Evolutionary conservation across 1,284 basidiomycete genomes (phyloP).

Genomic region (Malassezia pachydermatis): DNA sequence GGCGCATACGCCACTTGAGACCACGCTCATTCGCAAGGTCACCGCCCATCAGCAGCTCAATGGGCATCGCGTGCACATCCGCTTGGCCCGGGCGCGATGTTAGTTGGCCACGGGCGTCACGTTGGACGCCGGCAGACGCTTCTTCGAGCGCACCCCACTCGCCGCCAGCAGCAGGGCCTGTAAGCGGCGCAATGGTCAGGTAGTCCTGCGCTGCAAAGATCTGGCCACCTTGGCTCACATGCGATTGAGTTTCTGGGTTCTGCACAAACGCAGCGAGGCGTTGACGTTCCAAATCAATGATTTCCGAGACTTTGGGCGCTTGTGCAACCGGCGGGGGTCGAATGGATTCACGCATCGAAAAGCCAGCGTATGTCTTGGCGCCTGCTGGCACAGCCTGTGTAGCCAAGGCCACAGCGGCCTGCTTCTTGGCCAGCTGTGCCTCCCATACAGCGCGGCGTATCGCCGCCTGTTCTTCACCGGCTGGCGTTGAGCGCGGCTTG

Average conservation of each 20-base stretch:
- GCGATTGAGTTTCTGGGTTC: conserved; percentile 21
- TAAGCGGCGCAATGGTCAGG: conserved; percentile 34
- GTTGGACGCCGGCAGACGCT: neutral
- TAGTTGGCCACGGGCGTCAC: conserved; percentile 19
- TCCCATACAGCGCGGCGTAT: conserved; percentile 19
- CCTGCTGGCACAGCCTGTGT: conserved; percentile 18
- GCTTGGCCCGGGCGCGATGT: conserved; percentile 15
- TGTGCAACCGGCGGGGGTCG: conserved; percentile 40
- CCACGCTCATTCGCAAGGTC: conserved; percentile 39
- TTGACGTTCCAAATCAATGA: conserved; percentile 19
- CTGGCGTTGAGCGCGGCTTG: conserved; percentile 22
- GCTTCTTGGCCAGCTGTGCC: conserved; percentile 15
- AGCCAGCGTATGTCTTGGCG: conserved; percentile 29
- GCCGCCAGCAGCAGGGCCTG: conserved; percentile 36
- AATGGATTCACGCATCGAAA: conserved; percentile 17
- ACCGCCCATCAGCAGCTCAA: conserved; percentile 42
- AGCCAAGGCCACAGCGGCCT: conserved; percentile 2
- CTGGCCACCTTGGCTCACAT: conserved; percentile 31
- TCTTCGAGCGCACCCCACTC: conserved; percentile 27
- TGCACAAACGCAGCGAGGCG: conserved; percentile 27
- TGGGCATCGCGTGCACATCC: conserved; percentile 42
- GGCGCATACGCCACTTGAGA: conserved; percentile 40
- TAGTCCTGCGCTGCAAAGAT: conserved; percentile 41
- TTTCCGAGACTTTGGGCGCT: conserved; percentile 34
- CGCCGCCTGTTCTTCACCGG: conserved; percentile 24